Evolutionary conservation across 164 flowering plant genomes (phyloP).

Genomic region (Hamamelis virginiana): DNA sequence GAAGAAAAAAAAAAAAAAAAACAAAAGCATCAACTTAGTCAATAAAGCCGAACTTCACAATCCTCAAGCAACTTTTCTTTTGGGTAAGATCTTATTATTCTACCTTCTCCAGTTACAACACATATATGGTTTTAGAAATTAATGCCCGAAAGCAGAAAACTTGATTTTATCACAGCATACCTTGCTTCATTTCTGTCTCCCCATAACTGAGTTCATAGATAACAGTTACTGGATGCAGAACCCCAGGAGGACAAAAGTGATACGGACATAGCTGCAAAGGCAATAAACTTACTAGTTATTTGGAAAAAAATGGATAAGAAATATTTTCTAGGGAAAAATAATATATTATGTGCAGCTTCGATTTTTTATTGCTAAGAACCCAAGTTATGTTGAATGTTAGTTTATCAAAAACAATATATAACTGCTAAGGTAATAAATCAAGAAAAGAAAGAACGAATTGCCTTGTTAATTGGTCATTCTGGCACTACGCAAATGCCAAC

Average conservation of each 20-base stretch:
- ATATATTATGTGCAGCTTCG: too few relatives aligned
- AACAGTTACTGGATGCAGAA: conserved; percentile 77
- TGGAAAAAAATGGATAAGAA: neutral
- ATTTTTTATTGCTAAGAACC: too few relatives aligned
- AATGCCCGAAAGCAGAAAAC: neutral
- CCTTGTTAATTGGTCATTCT: neutral
- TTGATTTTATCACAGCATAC: conserved; percentile 31
- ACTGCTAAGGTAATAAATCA: too few relatives aligned
- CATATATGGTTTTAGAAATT: neutral
- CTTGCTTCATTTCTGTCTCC: conserved; percentile 93
- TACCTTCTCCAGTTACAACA: neutral
- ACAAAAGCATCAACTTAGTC: too few relatives aligned
- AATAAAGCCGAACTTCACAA: neutral
- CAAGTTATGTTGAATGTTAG: too few relatives aligned
- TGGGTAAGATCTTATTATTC: neutral
- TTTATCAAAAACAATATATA: too few relatives aligned
- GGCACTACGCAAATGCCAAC: neutral
- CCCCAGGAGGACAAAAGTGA: conserved; percentile 82
- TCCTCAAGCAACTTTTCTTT: neutral
- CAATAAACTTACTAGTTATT: conserved; percentile 5
- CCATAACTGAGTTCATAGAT: conserved; percentile 86
- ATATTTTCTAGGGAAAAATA: neutral
- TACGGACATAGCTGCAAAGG: conserved; percentile 67
- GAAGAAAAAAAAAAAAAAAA: neutral
- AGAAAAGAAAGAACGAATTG: too few relatives aligned